A percentile compares a stretch with the other conserved stretches of the same genome.
phyloP scores from a whole-genome alignment of 352 stramenopile genomes.

The Phytopythium helicoides region DNA sequence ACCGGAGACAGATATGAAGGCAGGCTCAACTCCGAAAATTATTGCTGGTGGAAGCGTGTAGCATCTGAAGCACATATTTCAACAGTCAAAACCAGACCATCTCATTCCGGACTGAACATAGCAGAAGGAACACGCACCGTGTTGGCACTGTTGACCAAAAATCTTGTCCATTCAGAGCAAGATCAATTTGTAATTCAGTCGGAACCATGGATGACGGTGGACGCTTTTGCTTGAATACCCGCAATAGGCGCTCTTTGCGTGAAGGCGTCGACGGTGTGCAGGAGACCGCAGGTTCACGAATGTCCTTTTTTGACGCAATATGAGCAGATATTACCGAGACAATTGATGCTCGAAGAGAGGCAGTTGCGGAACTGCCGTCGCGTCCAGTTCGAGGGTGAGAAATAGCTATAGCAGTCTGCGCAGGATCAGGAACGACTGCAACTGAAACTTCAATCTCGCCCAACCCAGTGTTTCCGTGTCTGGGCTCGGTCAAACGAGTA shows the following conservation, averaged over 20 bases:
- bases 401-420: too few species aligned
- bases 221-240: slow-evolving; percentile 36
- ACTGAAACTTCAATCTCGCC: slow-evolving; percentile 57
- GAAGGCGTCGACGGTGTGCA: slow-evolving; percentile 1
- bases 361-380: not conserved
- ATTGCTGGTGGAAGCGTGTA: slow-evolving; percentile 37
- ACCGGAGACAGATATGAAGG: slow-evolving; percentile 39
- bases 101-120: too few species aligned
- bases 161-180: slow-evolving; percentile 67
- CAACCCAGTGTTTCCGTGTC: slow-evolving; percentile 9
- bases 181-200: slow-evolving; percentile 47
- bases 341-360: slow-evolving; percentile 39
- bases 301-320: slow-evolving; percentile 5
- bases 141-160: slow-evolving; percentile 49
- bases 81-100: too few species aligned
- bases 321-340: slow-evolving; percentile 48
- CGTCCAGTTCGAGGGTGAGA: not conserved
- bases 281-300: slow-evolving; percentile 1
- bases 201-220: slow-evolving; percentile 29
- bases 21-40: slow-evolving; percentile 33
- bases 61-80: slow-evolving; percentile 15
- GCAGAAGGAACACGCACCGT: slow-evolving; percentile 9
- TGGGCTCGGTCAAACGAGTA: not conserved
- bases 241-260: slow-evolving; percentile 51
- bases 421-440: slow-evolving; percentile 30